Percentiles rank a stretch among this genome's conserved stretches.
Evolutionary conservation across 768 basidiomycete species (phyloP).

Genomic region (Termitomyces sp.): DNA sequence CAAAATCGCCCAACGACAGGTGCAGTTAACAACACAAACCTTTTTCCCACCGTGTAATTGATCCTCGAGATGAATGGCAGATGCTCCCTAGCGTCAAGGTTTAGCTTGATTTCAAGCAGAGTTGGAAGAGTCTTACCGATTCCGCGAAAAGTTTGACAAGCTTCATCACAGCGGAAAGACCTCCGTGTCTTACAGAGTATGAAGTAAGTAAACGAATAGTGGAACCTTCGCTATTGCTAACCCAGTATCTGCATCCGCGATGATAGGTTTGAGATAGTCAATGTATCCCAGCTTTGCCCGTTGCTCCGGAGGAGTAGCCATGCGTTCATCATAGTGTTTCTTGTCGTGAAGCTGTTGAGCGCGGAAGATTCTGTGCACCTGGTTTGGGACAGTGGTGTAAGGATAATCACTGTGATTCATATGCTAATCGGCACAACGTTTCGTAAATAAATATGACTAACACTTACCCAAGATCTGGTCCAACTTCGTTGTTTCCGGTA

Average conservation of each 20-base stretch:
- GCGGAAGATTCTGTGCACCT: slow-evolving; percentile 86
- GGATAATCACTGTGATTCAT: slow-evolving; percentile 70
- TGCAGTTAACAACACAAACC: slow-evolving; percentile 23
- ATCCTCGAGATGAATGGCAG: slow-evolving; percentile 91
- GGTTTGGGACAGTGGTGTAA: slow-evolving; percentile 94
- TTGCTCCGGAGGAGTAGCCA: slow-evolving; percentile 55
- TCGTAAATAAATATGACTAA: slow-evolving; percentile 5
- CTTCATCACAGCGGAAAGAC: slow-evolving; percentile 92
- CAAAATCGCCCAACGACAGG: not conserved
- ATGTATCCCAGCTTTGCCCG: slow-evolving; percentile 69
- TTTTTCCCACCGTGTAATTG: slow-evolving; percentile 95
- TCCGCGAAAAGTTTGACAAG: slow-evolving; percentile 93
- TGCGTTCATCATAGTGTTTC: slow-evolving; percentile 87
- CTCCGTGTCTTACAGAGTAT: slow-evolving; percentile 64
- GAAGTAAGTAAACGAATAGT: not conserved
- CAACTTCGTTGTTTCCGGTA: slow-evolving; percentile 87
- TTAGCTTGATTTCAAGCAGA: not conserved
- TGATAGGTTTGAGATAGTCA: slow-evolving; percentile 88
- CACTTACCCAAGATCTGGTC: slow-evolving; percentile 84
- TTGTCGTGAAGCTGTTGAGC: slow-evolving; percentile 91
- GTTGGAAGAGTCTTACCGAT: slow-evolving; percentile 38
- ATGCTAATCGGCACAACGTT: not conserved
- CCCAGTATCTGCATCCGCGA: slow-evolving; percentile 96
- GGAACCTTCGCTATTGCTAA: slow-evolving; percentile 24
- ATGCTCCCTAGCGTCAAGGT: slow-evolving; percentile 52